These are phyloP conservation scores for Melocanna baccifera DNA, from an alignment of 176 grass and related monocot species.

Conservation along the genomic window DNA sequence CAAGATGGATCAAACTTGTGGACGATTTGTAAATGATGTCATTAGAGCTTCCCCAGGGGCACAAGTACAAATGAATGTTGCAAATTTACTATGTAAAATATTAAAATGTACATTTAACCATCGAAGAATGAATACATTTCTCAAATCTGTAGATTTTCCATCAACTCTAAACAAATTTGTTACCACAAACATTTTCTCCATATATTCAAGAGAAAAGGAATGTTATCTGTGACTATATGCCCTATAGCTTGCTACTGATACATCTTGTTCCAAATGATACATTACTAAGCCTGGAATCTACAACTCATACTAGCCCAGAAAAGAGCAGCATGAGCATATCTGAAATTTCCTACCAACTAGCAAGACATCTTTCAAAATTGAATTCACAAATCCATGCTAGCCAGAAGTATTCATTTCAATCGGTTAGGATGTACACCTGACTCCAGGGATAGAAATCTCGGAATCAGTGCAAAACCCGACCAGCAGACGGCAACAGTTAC, in stretches of 20 bases:
- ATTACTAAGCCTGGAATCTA: background rate
- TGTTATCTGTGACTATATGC: background rate
- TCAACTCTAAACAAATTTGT: background rate
- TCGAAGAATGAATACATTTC: background rate
- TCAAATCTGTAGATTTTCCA: background rate
- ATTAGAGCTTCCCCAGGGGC: background rate
- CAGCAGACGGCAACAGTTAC: too few relatives aligned
- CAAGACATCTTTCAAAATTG: background rate
- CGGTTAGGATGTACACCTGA: slow-evolving; percentile 16
- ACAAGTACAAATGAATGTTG: background rate
- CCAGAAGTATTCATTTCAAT: background rate
- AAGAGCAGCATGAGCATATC: background rate
- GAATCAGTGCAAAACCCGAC: too few relatives aligned
- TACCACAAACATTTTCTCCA: background rate
- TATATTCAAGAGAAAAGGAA: background rate
- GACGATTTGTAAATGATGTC: background rate
- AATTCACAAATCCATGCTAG: background rate
- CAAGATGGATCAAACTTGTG: background rate
- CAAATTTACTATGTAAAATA: background rate
- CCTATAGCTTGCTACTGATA: background rate
- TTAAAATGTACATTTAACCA: background rate
- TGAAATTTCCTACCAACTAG: background rate
- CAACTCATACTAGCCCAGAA: background rate
- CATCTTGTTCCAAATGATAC: background rate
- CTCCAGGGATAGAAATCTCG: background rate